Conservation (phyloP, 352 stramenopile genomes). For the Blastocystis sp. region DNA sequence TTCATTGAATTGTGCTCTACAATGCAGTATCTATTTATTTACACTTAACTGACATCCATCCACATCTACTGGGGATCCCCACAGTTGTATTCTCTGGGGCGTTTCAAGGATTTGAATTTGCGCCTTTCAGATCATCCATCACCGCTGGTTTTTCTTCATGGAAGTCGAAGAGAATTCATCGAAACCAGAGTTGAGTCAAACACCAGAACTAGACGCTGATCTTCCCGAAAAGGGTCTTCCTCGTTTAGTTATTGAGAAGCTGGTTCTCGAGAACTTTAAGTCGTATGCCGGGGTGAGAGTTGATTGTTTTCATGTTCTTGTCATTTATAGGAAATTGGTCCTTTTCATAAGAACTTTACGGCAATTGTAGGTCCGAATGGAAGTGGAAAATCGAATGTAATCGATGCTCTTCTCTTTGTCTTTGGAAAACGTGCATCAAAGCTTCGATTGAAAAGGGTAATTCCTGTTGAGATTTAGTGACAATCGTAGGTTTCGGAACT, state of each 20-base stretch:
- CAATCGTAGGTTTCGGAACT: constrained; percentile 88
- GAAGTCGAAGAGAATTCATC: not conserved
- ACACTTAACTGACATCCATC: no score
- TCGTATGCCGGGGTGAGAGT: constrained; percentile 87
- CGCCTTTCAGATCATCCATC: not conserved
- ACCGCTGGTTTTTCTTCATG: not conserved
- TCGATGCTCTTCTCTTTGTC: constrained; percentile 98
- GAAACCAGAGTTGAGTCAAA: not conserved
- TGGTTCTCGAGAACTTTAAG: constrained; percentile 95
- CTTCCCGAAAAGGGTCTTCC: constrained; percentile 43
- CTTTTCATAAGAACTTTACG: constrained; percentile 85
- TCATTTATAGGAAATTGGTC: constrained; percentile 75
- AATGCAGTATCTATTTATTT: no score
- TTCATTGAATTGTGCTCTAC: no score
- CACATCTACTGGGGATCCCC: not conserved
- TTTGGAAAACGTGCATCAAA: constrained; percentile 98
- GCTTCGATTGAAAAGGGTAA: constrained; percentile 78
- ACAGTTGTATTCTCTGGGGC: not conserved
- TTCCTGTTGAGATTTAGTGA: not conserved
- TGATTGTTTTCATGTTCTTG: not conserved
- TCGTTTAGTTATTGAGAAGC: constrained; percentile 66
- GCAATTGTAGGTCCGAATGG: constrained; percentile 88
- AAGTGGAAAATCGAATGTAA: constrained; percentile 98
- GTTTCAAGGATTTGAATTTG: constrained; percentile 33
- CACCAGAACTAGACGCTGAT: constrained; percentile 54